These are phyloP conservation scores for Massariosphaeria phaeospora DNA, from an alignment of 495 filamentous ascomycete genomes.

Conservation along the genomic window DNA sequence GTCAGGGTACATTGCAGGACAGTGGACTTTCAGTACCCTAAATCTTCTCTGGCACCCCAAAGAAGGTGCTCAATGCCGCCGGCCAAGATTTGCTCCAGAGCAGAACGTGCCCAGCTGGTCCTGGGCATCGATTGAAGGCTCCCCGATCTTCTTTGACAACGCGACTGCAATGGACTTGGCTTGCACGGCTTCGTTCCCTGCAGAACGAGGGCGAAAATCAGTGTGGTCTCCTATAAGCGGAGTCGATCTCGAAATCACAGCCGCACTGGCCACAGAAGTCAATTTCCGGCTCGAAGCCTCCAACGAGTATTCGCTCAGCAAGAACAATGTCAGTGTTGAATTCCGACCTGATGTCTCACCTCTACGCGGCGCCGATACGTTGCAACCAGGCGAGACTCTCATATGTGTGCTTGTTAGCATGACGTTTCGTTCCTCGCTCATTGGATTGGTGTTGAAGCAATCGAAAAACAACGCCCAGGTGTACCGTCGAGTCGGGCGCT, in stretches of 20 bases:
- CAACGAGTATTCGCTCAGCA: conserved; percentile 16
- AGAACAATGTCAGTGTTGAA: conserved; percentile 25
- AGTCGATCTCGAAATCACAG: conserved; percentile 17
- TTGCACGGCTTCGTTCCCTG: conserved; percentile 21
- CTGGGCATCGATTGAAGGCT: conserved; percentile 31
- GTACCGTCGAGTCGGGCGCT: conserved; percentile 26
- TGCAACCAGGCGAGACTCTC: conserved; percentile 17
- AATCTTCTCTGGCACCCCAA: conserved; percentile 32
- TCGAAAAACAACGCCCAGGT: conserved; percentile 7
- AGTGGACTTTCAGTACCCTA: conserved; percentile 35
- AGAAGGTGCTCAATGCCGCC: conserved; percentile 8
- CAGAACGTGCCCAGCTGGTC: conserved; percentile 28
- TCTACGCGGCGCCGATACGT: conserved; percentile 11
- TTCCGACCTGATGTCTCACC: conserved; percentile 23
- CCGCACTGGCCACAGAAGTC: conserved; percentile 25
- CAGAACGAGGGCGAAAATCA: conserved; percentile 4
- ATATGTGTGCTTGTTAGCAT: conserved; percentile 25
- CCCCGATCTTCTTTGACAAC: conserved; percentile 30
- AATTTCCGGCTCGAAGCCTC: conserved; percentile 6
- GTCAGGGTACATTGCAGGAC: conserved; percentile 38
- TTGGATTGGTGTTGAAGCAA: conserved; percentile 24
- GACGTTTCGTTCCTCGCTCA: conserved; percentile 30
- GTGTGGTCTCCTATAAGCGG: conserved; percentile 22
- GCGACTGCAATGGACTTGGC: conserved; percentile 28
- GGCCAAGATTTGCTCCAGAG: background rate